Evolutionary conservation across 805 yeast genomes (phyloP).

Genomic region (Henningerozyma blattae): DNA sequence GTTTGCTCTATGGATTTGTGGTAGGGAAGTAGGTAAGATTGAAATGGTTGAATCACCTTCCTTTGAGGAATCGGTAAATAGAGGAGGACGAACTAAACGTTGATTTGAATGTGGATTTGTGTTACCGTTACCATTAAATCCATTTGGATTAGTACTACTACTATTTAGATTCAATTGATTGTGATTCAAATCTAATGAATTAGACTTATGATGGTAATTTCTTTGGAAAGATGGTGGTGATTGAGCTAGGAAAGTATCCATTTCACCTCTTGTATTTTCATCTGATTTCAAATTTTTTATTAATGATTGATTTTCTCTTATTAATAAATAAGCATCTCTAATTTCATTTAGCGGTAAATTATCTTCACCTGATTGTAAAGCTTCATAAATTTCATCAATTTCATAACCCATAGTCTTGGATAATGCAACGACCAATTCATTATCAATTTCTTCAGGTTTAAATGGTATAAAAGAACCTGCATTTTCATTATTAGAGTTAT

Average conservation of each 20-base stretch:
- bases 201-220: background rate
- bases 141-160: background rate
- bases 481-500: constrained; percentile 4
- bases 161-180: background rate
- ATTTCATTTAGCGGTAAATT: constrained; percentile 59
- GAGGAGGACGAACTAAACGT: constrained; percentile 6
- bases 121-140: too few relatives aligned
- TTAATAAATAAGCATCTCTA: constrained; percentile 72
- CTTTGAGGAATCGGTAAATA: constrained; percentile 19
- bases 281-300: constrained; percentile 50
- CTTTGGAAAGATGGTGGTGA: constrained; percentile 43
- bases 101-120: too few relatives aligned
- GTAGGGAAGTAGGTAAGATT: constrained; percentile 84
- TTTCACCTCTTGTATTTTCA: constrained; percentile 31
- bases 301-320: constrained; percentile 65
- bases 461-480: constrained; percentile 1
- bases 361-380: constrained; percentile 34
- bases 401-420: constrained; percentile 84
- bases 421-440: constrained; percentile 62
- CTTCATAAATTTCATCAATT: constrained; percentile 67
- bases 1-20: constrained; percentile 87
- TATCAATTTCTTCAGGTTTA: constrained; percentile 42
- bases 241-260: constrained; percentile 48
- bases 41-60: constrained; percentile 66
- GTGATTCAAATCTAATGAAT: constrained; percentile 5